phyloP scores from a whole-genome alignment of 352 stramenopile genomes.

The Phytopythium helicoides region DNA sequence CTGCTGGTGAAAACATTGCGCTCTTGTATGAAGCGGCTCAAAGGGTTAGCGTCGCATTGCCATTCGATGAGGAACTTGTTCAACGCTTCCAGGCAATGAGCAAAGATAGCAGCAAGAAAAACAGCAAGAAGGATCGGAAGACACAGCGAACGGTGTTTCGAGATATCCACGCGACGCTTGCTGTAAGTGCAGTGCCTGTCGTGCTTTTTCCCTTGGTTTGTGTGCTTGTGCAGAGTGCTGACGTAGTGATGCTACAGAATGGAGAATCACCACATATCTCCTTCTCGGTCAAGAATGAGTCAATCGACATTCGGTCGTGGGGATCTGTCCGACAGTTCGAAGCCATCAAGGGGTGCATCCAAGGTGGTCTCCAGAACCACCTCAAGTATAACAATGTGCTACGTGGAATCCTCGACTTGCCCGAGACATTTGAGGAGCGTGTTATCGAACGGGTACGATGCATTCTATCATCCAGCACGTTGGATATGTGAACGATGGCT shows the following conservation, averaged over 20 bases:
- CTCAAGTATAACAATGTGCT: slow-evolving; percentile 90
- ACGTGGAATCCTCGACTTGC: slow-evolving; percentile 69
- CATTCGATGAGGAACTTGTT: slow-evolving; percentile 67
- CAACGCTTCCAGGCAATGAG: slow-evolving; percentile 73
- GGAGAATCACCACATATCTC: slow-evolving; percentile 78
- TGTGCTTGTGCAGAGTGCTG: neutral
- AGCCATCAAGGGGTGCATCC: slow-evolving; percentile 72
- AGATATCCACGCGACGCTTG: slow-evolving; percentile 77
- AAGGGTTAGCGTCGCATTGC: slow-evolving; percentile 41
- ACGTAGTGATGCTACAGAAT: slow-evolving; percentile 34
- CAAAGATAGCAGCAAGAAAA: slow-evolving; percentile 89
- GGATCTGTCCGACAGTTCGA: slow-evolving; percentile 81
- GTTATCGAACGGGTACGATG: slow-evolving; percentile 65
- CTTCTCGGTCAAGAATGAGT: slow-evolving; percentile 74
- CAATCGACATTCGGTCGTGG: slow-evolving; percentile 76
- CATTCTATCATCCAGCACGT: neutral
- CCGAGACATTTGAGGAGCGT: slow-evolving; percentile 70
- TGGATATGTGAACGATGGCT: neutral
- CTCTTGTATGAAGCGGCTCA: slow-evolving; percentile 72
- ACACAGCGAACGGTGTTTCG: slow-evolving; percentile 81
- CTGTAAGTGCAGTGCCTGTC: slow-evolving; percentile 36
- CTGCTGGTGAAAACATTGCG: slow-evolving; percentile 83
- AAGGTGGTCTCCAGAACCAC: slow-evolving; percentile 74
- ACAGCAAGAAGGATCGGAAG: slow-evolving; percentile 89
- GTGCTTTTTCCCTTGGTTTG: neutral